Percentiles rank a stretch among this genome's conserved stretches.
Conservation (phyloP, 345 rosid genomes). For the Pistacia integerrima region DNA sequence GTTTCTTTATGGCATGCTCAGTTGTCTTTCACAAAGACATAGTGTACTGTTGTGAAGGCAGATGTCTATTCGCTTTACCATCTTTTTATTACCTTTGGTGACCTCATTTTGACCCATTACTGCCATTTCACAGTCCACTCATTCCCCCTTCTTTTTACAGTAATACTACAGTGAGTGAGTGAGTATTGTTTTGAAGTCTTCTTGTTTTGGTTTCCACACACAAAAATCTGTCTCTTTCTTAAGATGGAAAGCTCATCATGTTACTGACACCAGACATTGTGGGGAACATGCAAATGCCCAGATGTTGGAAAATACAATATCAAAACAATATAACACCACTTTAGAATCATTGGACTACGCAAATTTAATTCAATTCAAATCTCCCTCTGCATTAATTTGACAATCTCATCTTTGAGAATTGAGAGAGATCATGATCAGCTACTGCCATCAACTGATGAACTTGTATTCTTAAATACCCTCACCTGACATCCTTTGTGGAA, state of each 20-base stretch:
- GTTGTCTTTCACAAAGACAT: constrained; percentile 23
- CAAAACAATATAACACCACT: constrained; percentile 1
- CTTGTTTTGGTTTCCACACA: constrained; percentile 14
- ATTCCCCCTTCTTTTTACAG: neutral
- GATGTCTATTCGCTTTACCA: constrained; percentile 19
- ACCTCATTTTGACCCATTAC: constrained; percentile 19
- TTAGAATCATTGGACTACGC: constrained; percentile 17
- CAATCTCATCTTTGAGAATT: constrained; percentile 1
- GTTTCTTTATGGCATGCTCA: constrained; percentile 16
- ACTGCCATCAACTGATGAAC: neutral
- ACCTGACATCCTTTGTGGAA: neutral
- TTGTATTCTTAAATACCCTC: neutral
- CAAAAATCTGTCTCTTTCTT: constrained; percentile 18
- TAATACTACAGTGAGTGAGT: neutral
- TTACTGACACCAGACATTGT: constrained; percentile 35
- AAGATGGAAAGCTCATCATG: constrained; percentile 31
- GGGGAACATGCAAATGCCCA: constrained; percentile 33
- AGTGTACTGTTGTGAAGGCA: constrained; percentile 9
- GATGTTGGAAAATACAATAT: constrained; percentile 26
- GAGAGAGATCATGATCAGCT: neutral
- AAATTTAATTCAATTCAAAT: neutral
- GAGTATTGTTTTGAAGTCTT: constrained; percentile 7
- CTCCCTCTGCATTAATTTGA: neutral
- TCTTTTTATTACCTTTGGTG: neutral
- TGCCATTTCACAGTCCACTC: constrained; percentile 16